Conservation (phyloP, 164 flowering plant species). For the Dillenia suffruticosa region DNA sequence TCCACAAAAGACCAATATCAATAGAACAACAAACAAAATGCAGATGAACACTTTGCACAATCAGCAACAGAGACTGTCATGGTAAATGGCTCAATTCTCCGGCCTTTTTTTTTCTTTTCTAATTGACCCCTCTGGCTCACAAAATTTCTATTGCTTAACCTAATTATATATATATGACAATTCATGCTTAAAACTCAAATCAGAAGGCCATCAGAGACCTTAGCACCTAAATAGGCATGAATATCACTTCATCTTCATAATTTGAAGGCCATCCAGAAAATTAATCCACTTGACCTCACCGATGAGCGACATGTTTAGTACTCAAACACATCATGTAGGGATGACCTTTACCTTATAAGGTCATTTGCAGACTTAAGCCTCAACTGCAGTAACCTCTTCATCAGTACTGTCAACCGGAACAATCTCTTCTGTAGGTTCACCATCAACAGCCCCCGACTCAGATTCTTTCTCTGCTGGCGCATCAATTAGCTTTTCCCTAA, state of each 20-base stretch:
- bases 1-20: too few relatives aligned
- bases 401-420: slow-evolving; percentile 39
- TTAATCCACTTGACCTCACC: neutral
- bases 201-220: too few relatives aligned
- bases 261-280: neutral
- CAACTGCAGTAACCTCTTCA: slow-evolving; percentile 51
- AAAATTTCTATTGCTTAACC: neutral
- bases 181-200: neutral
- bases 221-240: too few relatives aligned
- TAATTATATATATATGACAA: neutral
- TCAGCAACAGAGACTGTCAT: neutral
- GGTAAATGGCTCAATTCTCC: neutral
- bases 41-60: neutral
- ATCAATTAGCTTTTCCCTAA: slow-evolving; percentile 53
- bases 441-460: slow-evolving; percentile 20
- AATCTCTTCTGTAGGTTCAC: slow-evolving; percentile 24
- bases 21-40: neutral
- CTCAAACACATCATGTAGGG: neutral
- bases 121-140: neutral
- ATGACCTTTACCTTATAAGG: neutral
- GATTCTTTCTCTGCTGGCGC: slow-evolving; percentile 17
- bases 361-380: slow-evolving; percentile 25
- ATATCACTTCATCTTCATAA: too few relatives aligned
- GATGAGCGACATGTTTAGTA: neutral
- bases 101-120: too few relatives aligned